Evolutionary conservation across 1,284 basidiomycete species (phyloP).

Genomic region (Takashimella koratensis): DNA sequence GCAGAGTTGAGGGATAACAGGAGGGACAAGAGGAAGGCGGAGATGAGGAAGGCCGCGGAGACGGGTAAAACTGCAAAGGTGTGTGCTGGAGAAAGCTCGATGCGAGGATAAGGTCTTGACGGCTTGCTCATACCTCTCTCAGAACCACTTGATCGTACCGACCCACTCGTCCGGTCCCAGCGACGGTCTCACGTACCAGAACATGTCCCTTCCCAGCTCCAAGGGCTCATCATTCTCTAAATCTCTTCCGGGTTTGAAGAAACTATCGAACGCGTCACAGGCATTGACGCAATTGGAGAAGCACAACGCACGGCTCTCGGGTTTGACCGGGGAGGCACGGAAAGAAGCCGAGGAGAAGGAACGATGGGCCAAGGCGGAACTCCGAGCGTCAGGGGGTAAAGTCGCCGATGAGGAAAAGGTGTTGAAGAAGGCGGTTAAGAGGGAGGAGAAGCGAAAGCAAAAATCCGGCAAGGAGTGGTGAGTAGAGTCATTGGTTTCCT

Average conservation of each 20-base stretch:
- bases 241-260: conserved; percentile 39
- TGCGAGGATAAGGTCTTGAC: background rate
- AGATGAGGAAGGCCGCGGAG: conserved; percentile 56
- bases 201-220: conserved; percentile 53
- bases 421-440: conserved; percentile 84
- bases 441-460: conserved; percentile 78
- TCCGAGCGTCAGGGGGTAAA: conserved; percentile 78
- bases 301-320: conserved; percentile 67
- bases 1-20: conserved; percentile 77
- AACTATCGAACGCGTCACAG: conserved; percentile 68
- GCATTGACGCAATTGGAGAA: conserved; percentile 73
- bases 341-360: conserved; percentile 71
- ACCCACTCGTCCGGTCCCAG: conserved; percentile 13
- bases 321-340: conserved; percentile 72
- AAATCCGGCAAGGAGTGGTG: conserved; percentile 82
- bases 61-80: conserved; percentile 44
- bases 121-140: no score
- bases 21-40: conserved; percentile 77
- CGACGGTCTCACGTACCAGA: conserved; percentile 65
- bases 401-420: conserved; percentile 74
- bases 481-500: conserved; percentile 35
- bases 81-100: conserved; percentile 4
- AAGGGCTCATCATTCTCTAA: conserved; percentile 6
- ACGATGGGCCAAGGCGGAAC: conserved; percentile 80
- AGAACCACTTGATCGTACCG: conserved; percentile 70